phyloP scores from a whole-genome alignment of 306 rosid genomes.

The Ceratonia siliqua region DNA sequence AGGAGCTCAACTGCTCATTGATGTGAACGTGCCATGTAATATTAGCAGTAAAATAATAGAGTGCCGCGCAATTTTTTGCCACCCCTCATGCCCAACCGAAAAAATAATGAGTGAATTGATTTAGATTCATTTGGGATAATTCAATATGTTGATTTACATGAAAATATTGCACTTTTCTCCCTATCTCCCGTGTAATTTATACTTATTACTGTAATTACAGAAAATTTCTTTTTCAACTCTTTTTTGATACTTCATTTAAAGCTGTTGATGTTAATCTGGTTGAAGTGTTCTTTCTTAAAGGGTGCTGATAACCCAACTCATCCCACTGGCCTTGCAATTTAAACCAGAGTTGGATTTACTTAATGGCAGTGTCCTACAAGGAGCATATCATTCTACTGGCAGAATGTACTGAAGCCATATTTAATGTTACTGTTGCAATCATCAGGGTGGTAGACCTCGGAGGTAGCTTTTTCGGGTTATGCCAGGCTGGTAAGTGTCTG shows the following conservation, averaged over 20 bases:
- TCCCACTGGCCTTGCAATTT: conserved; percentile 18
- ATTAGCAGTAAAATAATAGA: conserved; percentile 20
- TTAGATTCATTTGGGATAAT: conserved; percentile 20
- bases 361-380: conserved; percentile 15
- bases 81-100: neutral
- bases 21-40: conserved; percentile 28
- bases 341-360: conserved; percentile 22
- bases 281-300: neutral
- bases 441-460: conserved; percentile 24
- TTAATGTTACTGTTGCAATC: conserved; percentile 36
- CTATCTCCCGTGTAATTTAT: neutral
- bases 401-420: conserved; percentile 28
- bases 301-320: conserved; percentile 17
- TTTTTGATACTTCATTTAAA: conserved; percentile 18
- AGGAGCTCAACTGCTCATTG: conserved; percentile 33
- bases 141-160: conserved; percentile 5
- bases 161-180: neutral
- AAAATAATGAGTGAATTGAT: conserved; percentile 6
- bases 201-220: neutral
- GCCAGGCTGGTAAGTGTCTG: conserved; percentile 43
- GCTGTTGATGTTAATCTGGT: conserved; percentile 6
- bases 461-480: conserved; percentile 30
- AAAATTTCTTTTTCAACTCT: neutral
- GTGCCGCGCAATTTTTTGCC: neutral
- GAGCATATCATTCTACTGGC: conserved; percentile 14